Conservation (phyloP, 108 stramenopile species). For the Conticribra weissflogii region DNA sequence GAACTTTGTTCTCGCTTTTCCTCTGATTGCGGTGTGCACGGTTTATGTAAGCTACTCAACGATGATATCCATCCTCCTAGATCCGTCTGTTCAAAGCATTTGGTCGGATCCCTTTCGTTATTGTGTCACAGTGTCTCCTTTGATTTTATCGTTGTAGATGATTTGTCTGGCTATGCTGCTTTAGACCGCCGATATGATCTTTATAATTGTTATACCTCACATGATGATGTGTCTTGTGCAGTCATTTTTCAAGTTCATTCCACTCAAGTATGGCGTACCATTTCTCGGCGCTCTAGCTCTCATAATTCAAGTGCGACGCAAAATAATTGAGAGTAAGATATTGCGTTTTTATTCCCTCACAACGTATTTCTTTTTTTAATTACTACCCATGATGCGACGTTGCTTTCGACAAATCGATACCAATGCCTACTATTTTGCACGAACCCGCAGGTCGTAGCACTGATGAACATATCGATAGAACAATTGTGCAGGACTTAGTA, state of each 20-base stretch:
- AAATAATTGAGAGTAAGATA: constrained; percentile 41
- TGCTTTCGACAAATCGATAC: neutral
- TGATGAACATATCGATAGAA: constrained; percentile 52
- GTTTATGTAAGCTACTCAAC: constrained; percentile 28
- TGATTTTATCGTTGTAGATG: neutral
- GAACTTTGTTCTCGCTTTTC: constrained; percentile 47
- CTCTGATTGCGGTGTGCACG: constrained; percentile 43
- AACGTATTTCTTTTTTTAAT: neutral
- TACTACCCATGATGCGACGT: neutral
- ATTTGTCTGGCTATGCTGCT: neutral
- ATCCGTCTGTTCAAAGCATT: neutral
- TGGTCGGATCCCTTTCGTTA: too few species aligned
- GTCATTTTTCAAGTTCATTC: constrained; percentile 49
- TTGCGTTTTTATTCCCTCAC: neutral
- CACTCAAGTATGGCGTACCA: constrained; percentile 40
- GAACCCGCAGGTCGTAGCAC: constrained; percentile 31
- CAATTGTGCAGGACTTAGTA: constrained; percentile 43
- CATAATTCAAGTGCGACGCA: constrained; percentile 29
- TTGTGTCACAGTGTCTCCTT: too few species aligned
- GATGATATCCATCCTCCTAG: neutral
- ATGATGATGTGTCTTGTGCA: constrained; percentile 1
- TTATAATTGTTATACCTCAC: constrained; percentile 4
- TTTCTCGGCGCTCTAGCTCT: constrained; percentile 23
- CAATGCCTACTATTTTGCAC: neutral
- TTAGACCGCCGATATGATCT: neutral